These are phyloP conservation scores for Solanum lycopersicoides DNA, from an alignment of 257 asterid species.

Conservation along the genomic window DNA sequence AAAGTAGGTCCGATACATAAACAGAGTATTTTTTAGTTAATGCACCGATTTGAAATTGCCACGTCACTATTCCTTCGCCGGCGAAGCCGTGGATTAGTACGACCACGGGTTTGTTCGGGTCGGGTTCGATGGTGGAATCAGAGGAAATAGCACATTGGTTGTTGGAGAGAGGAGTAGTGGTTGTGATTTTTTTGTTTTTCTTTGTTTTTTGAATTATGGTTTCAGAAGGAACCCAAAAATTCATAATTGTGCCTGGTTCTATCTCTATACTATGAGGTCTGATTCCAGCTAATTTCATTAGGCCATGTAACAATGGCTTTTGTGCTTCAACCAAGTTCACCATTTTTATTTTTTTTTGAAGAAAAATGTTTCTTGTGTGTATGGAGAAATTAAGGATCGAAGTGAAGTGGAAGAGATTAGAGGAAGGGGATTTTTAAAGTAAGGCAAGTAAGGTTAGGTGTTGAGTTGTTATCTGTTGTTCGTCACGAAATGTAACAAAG, in stretches of 20 bases:
- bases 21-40: constrained; percentile 60
- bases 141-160: background rate
- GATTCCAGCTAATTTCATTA: constrained; percentile 71
- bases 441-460: constrained; percentile 24
- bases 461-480: constrained; percentile 20
- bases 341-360: constrained; percentile 14
- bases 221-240: constrained; percentile 61
- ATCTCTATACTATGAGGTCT: constrained; percentile 40
- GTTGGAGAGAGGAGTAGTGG: background rate
- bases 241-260: constrained; percentile 48
- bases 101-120: constrained; percentile 42
- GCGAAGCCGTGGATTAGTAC: constrained; percentile 77
- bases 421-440: background rate
- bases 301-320: constrained; percentile 41
- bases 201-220: constrained; percentile 25
- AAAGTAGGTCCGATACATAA: constrained; percentile 78
- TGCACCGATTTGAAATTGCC: constrained; percentile 79
- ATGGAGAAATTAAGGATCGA: background rate
- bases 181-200: constrained; percentile 11
- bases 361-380: background rate
- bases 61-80: constrained; percentile 70
- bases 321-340: constrained; percentile 71
- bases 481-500: background rate
- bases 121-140: constrained; percentile 8
- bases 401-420: background rate